Evolutionary conservation across 768 basidiomycete genomes (phyloP).

Genomic region (Lyophyllum semitale): DNA sequence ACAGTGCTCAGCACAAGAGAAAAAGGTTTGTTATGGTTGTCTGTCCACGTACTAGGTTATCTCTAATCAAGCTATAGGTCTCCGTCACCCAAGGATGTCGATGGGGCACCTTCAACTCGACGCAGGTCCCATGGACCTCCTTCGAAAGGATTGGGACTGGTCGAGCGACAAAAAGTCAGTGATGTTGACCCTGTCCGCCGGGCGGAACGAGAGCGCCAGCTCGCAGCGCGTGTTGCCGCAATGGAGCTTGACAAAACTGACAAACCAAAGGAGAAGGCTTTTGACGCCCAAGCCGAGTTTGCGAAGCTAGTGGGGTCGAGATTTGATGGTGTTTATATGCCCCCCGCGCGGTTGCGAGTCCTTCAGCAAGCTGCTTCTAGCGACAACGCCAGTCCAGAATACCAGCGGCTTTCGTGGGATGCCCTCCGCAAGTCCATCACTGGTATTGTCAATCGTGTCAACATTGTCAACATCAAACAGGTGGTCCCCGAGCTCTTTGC

Average conservation of each 20-base stretch:
- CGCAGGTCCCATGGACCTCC: constrained; percentile 48
- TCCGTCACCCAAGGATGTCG: constrained; percentile 39
- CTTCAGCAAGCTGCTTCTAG: constrained; percentile 80
- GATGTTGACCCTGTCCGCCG: constrained; percentile 81
- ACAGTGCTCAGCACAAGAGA: constrained; percentile 42
- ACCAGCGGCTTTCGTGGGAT: constrained; percentile 96
- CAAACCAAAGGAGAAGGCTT: constrained; percentile 56
- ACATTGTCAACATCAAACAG: constrained; percentile 93
- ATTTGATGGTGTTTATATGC: constrained; percentile 95
- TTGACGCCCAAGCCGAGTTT: constrained; percentile 84
- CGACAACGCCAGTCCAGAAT: constrained; percentile 87
- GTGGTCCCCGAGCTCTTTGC: constrained; percentile 88
- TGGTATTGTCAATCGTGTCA: constrained; percentile 99
- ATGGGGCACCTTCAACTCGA: constrained; percentile 43
- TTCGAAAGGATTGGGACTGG: constrained; percentile 18
- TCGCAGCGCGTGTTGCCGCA: constrained; percentile 69
- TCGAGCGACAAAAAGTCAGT: constrained; percentile 42
- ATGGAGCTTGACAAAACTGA: constrained; percentile 64
- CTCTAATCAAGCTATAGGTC: constrained; percentile 37
- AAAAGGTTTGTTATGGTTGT: constrained; percentile 40
- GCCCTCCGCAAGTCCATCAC: constrained; percentile 96
- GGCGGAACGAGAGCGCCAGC: constrained; percentile 77
- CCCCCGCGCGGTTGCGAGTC: constrained; percentile 89
- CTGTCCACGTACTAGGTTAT: neutral
- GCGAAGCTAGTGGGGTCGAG: constrained; percentile 80